A percentile compares a stretch with the other conserved stretches of the same genome.
phyloP scores from a whole-genome alignment of 2,329 filamentous ascomycete species.

The Byssothecium circinans region DNA sequence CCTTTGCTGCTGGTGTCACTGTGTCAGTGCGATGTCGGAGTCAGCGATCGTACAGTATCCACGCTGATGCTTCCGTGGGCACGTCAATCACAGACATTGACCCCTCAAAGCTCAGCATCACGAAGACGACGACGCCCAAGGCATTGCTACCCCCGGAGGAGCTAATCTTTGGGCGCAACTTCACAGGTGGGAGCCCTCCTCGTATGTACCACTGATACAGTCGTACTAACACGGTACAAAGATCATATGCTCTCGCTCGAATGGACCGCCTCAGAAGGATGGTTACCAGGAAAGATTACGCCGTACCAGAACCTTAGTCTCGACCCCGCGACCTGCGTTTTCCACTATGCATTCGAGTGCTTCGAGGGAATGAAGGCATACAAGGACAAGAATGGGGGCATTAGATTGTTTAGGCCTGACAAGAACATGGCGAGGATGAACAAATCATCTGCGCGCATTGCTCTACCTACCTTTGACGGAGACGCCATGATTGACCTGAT shows the following conservation, averaged over 20 bases:
- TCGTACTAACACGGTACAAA: constrained; percentile 44
- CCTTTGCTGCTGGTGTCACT: constrained; percentile 39
- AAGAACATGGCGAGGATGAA: constrained; percentile 97
- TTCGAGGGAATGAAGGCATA: constrained; percentile 99
- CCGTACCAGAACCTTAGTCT: constrained; percentile 97
- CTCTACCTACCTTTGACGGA: constrained; percentile 81
- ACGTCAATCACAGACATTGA: constrained; percentile 70
- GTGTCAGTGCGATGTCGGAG: constrained; percentile 50
- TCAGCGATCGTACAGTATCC: constrained; percentile 52
- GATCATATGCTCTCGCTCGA: constrained; percentile 97
- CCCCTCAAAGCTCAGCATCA: constrained; percentile 72
- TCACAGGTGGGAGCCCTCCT: constrained; percentile 67
- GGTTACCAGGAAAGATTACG: constrained; percentile 78
- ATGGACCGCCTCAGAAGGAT: constrained; percentile 85
- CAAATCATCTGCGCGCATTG: constrained; percentile 87
- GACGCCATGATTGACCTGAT: constrained; percentile 79
- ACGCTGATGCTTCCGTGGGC: constrained; percentile 50
- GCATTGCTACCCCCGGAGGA: constrained; percentile 72
- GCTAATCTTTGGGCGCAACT: constrained; percentile 85
- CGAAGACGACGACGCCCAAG: constrained; percentile 76
- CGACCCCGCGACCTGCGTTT: constrained; percentile 93
- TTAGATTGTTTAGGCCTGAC: constrained; percentile 89
- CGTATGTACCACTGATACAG: neutral
- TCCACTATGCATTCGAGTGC: constrained; percentile 97
- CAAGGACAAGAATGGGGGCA: constrained; percentile 76